Base-by-base conservation (phyloP, 2,329 filamentous ascomycete genomes). In the Trichoderma koningii region DNA sequence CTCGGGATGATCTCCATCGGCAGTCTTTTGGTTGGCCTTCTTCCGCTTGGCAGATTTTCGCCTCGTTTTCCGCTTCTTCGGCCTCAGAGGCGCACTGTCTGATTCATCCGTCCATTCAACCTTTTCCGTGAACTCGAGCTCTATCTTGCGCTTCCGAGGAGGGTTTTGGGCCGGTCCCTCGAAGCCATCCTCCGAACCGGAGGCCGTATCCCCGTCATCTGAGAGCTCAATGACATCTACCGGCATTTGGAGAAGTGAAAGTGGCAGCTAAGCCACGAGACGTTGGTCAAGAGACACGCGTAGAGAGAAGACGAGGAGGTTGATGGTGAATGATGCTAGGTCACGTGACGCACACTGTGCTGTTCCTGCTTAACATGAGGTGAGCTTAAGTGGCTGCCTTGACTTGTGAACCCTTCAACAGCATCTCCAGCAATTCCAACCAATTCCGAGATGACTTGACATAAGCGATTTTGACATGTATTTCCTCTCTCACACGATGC, bases 61-160 rank as follows among this genome's bases (percentile, higher is more conserved):
- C 55, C 71, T 73, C 5, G 68, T 69, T 64, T 69, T 71, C 17
- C 69, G 68, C 44, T 71, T 80, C 66, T 83, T 83, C 80, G 83
- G 62, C 72, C 77, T 71, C 77, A 85, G 78, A 68, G 91, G 91
- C 7, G 82, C 81, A 23, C 82, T 81, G 28, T 85, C 83, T 1
- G 86, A 86, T 42, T 89, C 85, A 64, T 87, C 86, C 3, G 82
- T 84, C 82, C 81, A 85, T n/a, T 77, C 72, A 1, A 82, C 77
- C 69, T 81, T 83, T 64, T 81, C 79, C 17, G 76, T 75, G 34
- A 78, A 70, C 7, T 76, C 72, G 10, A 70, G 51, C 3, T 76
- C 72, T 3, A 73, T 69, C 68, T 81, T 82, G 23, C 79, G 74
- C 69, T 81, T 81, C 14, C 61, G 69, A 0, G 64, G 60, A 17